Evolutionary conservation across 148 eudicot genomes (phyloP).

Genomic region (Vaccinium macrocarpon): DNA sequence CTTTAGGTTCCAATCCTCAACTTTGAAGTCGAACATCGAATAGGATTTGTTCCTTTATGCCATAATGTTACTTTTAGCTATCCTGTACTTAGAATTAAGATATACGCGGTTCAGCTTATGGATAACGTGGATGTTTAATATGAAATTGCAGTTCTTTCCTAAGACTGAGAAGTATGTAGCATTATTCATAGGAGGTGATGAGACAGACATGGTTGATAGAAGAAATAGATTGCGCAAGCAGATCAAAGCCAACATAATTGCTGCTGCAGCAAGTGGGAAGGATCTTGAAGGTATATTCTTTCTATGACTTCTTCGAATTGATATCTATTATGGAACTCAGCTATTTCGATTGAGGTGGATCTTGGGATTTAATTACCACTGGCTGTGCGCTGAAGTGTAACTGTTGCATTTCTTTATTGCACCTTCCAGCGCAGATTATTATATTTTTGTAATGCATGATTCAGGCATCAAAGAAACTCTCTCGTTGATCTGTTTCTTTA

Average conservation of each 20-base stretch:
- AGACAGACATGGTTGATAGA: conserved; percentile 56
- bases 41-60: conserved; percentile 1
- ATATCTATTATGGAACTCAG: background rate
- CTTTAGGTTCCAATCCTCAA: background rate
- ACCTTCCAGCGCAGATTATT: background rate
- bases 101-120: background rate
- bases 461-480: background rate
- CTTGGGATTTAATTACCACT: background rate
- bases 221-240: conserved; percentile 69
- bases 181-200: conserved; percentile 77
- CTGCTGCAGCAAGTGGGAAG: conserved; percentile 97
- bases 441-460: background rate
- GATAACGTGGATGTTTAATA: conserved; percentile 13
- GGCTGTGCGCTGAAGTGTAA: background rate
- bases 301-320: background rate
- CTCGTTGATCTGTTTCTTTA: background rate
- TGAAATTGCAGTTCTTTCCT: conserved; percentile 78
- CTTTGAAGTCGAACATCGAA: background rate
- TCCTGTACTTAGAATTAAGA: background rate
- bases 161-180: conserved; percentile 88
- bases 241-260: conserved; percentile 74
- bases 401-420: background rate
- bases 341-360: background rate
- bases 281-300: conserved; percentile 76
- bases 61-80: background rate